A percentile compares a stretch with the other conserved stretches of the same genome.
Evolutionary conservation across 2,329 filamentous ascomycete species (phyloP).

Genomic region (Venturiaceae sp.): DNA sequence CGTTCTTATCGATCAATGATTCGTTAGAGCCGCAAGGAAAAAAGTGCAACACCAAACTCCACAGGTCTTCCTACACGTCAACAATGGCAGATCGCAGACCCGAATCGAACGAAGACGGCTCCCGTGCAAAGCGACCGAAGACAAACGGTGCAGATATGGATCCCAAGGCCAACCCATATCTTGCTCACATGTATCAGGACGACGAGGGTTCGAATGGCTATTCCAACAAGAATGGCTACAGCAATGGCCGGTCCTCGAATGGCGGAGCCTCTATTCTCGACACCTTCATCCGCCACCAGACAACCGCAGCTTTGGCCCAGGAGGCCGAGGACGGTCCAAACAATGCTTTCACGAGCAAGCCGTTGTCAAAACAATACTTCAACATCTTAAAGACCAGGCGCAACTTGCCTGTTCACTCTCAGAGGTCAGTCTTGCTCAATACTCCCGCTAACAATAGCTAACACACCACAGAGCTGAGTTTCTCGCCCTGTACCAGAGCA

Average conservation of each 20-base stretch:
- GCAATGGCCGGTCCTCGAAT: constrained; percentile 15
- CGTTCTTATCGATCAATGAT: too few species aligned
- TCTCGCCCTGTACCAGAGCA: constrained; percentile 81
- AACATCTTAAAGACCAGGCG: constrained; percentile 76
- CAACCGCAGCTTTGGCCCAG: constrained; percentile 65
- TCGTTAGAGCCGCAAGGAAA: too few species aligned
- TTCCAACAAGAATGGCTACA: constrained; percentile 23
- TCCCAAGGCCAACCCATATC: constrained; percentile 68
- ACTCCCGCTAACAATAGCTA: constrained; percentile 8
- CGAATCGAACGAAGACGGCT: constrained; percentile 1
- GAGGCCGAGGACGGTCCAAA: constrained; percentile 67
- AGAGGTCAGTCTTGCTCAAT: constrained; percentile 50
- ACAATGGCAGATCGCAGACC: constrained; percentile 5
- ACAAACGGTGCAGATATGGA: constrained; percentile 35
- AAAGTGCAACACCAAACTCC: background rate
- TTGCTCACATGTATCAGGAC: constrained; percentile 67
- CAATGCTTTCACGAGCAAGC: constrained; percentile 76
- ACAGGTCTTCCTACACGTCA: background rate
- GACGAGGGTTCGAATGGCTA: constrained; percentile 32
- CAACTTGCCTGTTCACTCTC: constrained; percentile 82
- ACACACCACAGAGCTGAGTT: constrained; percentile 64
- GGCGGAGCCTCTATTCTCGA: constrained; percentile 40
- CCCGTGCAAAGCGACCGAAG: constrained; percentile 42
- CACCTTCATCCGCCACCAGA: constrained; percentile 65
- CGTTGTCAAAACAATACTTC: constrained; percentile 78